Base-by-base conservation (phyloP, 164 flowering plant species). In the Nymphaea colorata region DNA sequence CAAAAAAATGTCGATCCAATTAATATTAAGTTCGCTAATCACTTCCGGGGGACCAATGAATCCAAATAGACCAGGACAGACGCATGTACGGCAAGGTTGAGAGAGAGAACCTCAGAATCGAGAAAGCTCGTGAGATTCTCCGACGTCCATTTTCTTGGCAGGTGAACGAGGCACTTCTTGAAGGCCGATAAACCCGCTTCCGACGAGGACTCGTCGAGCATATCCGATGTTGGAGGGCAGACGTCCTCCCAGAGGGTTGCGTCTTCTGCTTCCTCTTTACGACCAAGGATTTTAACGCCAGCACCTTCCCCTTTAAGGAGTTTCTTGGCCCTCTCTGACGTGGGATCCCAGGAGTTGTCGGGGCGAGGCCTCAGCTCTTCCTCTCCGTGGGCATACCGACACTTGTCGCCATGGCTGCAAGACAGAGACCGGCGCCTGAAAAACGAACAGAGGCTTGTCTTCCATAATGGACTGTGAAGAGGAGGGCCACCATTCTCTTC, bases 341-440 rank as follows among this genome's bases (percentile, higher is more conserved):
- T 90, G 5, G 99, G 99, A 76, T 94, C 99, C 97, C 99, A 94
- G 3, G 95, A 74, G 42, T 81, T 82, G 67, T 91, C 96, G 4
- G 95, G 96, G 18, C 93, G 77, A 2, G 66, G 82, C 15, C 82
- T 81, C 65, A 94, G 84, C 87, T 94, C 99, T 68, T 70, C 83
- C 74, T 94, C 99, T 25, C 88, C 79, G 74, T 94, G 99, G 6
- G 99, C 99, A 43, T 76, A 94, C 78, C 90, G 69, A 76, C 98
- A 93, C 25, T 67, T 12, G 0, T 79, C 84, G 0, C 96, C 98
- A 59, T 89, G 98, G 76, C 94, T 85, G 77, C 97, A 93, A 25
- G 70, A 55, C 4, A 79, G 82, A 15, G 69, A 65, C 2, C 77
- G 67, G 44, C 90, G 72, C 70, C 98, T 74, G 81, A 83, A 93